Percentiles rank a stretch among this genome's conserved stretches.
These are phyloP conservation scores for Closterium sp. DNA, from an alignment of 139 green algal genomes.

Conservation along the genomic window DNA sequence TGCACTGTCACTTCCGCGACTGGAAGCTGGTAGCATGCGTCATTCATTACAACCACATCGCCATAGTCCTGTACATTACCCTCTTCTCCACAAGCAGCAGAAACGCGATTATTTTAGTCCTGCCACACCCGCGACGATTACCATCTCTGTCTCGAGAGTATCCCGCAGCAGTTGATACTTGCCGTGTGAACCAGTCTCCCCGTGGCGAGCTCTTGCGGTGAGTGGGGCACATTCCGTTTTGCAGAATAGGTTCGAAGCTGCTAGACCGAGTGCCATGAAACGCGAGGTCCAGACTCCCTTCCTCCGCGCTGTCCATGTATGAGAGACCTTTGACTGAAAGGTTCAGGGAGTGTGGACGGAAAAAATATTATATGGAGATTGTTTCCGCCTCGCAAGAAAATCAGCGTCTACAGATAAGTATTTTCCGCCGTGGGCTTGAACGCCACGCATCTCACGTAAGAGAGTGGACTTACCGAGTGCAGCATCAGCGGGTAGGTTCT, in stretches of 20 bases:
- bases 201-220: background rate
- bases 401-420: no score
- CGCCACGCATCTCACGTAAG: no score
- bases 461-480: background rate
- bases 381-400: no score
- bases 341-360: background rate
- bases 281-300: background rate
- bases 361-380: no score
- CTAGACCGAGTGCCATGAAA: background rate
- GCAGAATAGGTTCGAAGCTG: background rate
- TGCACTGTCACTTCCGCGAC: background rate
- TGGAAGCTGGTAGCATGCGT: background rate
- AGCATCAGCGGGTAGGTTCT: background rate
- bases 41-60: background rate
- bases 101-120: background rate
- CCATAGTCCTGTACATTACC: background rate
- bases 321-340: background rate
- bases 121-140: no score
- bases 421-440: no score
- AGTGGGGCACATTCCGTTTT: background rate
- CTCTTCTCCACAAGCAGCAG: background rate
- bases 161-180: no score
- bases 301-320: background rate
- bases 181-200: background rate
- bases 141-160: background rate